A percentile compares a stretch with the other conserved stretches of the same genome.
Evolutionary conservation across 345 rosid species (phyloP).

Genomic region (Diplotaxis tenuifolia): DNA sequence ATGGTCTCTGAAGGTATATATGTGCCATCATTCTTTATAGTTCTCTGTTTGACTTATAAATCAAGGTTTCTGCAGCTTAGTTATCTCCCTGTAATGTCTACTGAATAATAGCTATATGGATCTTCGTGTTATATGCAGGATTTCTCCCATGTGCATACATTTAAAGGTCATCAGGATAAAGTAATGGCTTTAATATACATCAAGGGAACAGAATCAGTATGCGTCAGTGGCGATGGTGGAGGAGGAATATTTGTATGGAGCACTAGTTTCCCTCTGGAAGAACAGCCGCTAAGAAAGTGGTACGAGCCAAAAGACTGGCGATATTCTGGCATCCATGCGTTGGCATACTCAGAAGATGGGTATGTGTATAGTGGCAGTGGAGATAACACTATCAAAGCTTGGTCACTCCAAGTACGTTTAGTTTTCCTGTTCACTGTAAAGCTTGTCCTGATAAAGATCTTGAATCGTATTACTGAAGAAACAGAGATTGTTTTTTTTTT

Average conservation of each 20-base stretch:
- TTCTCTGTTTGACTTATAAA: slow-evolving; percentile 16
- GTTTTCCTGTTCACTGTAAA: background rate
- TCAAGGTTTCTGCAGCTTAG: slow-evolving; percentile 2
- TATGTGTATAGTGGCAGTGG: slow-evolving; percentile 86
- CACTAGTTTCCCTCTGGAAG: slow-evolving; percentile 47
- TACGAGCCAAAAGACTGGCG: slow-evolving; percentile 92
- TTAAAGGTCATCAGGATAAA: slow-evolving; percentile 84
- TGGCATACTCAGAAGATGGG: slow-evolving; percentile 60
- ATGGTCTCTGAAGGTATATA: slow-evolving; percentile 84
- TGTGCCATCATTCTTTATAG: background rate
- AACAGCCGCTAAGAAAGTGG: slow-evolving; percentile 78
- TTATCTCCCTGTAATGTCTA: slow-evolving; percentile 5
- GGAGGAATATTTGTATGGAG: slow-evolving; percentile 90
- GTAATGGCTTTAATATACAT: slow-evolving; percentile 67
- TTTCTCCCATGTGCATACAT: slow-evolving; percentile 72
- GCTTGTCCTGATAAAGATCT: background rate
- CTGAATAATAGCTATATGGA: background rate
- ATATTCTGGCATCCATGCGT: slow-evolving; percentile 81
- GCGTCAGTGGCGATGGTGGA: slow-evolving; percentile 81
- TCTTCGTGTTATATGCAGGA: slow-evolving; percentile 51
- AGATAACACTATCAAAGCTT: slow-evolving; percentile 80
- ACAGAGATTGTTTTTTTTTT: background rate
- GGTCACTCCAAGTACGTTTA: slow-evolving; percentile 69
- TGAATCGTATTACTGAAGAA: slow-evolving; percentile 15
- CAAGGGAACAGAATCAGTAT: slow-evolving; percentile 61